phyloP scores from a whole-genome alignment of 78 protist species.

The Protostelium mycophagum region DNA sequence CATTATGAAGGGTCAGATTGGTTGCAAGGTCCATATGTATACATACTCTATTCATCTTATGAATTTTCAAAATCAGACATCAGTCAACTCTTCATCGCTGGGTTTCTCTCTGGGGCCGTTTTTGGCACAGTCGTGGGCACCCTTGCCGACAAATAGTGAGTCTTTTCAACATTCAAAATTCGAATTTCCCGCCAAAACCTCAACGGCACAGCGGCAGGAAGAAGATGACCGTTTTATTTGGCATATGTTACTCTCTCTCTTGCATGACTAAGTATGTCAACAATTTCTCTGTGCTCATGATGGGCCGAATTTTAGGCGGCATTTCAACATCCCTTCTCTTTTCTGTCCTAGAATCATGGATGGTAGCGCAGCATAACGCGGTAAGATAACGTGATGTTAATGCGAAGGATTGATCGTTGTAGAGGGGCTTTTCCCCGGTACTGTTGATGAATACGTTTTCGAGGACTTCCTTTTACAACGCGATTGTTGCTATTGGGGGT shows the following conservation, averaged over 20 bases:
- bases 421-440: constrained; percentile 15
- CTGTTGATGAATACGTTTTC: constrained; percentile 77
- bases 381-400: constrained; percentile 10
- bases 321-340: constrained; percentile 92
- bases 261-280: constrained; percentile 76
- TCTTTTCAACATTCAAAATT: background rate
- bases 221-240: constrained; percentile 44
- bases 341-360: constrained; percentile 93
- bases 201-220: constrained; percentile 70
- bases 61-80: constrained; percentile 73
- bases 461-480: constrained; percentile 52
- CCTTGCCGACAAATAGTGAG: constrained; percentile 80
- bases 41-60: constrained; percentile 84
- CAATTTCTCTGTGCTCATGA: constrained; percentile 59
- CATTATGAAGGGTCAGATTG: constrained; percentile 76
- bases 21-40: constrained; percentile 96
- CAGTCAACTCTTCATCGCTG: constrained; percentile 82
- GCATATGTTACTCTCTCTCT: constrained; percentile 48
- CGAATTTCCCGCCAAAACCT: background rate
- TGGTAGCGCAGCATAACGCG: constrained; percentile 83
- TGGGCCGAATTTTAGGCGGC: constrained; percentile 90
- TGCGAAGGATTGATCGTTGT: background rate
- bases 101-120: constrained; percentile 81
- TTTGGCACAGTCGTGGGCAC: constrained; percentile 91
- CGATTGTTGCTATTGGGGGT: constrained; percentile 73